Percentiles rank a stretch among this genome's conserved stretches.
Conservation (phyloP, 192 early-diverging fungal species). For the Backusella westeae region DNA sequence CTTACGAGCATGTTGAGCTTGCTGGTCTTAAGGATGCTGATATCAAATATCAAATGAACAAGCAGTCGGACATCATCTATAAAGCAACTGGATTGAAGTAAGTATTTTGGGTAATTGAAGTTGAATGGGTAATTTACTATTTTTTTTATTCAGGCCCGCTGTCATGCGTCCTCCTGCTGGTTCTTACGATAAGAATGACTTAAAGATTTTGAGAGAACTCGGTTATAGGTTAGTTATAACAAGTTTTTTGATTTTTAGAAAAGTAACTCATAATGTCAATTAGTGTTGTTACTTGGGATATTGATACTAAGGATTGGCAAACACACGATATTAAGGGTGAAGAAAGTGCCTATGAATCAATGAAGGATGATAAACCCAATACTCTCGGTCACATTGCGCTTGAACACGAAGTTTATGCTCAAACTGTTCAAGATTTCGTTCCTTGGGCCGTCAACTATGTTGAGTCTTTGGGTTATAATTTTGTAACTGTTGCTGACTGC, state of each 20-base stretch:
- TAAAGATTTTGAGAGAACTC: conserved; percentile 24
- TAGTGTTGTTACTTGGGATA: conserved; percentile 40
- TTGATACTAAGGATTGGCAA: conserved; percentile 42
- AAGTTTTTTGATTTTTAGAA: no score
- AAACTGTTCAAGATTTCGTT: conserved; percentile 36
- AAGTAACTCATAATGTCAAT: background rate
- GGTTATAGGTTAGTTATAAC: conserved; percentile 35
- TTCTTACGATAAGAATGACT: conserved; percentile 17
- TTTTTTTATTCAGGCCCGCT: background rate
- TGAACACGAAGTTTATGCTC: conserved; percentile 16
- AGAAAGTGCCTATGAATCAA: background rate
- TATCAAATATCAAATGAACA: conserved; percentile 21
- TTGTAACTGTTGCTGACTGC: conserved; percentile 47
- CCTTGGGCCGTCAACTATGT: conserved; percentile 39
- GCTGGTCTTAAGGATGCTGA: conserved; percentile 9
- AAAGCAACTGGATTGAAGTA: conserved; percentile 23
- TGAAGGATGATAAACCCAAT: background rate
- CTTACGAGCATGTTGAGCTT: conserved; percentile 19
- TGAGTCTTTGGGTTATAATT: conserved; percentile 29
- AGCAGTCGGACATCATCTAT: conserved; percentile 10
- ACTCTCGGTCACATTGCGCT: conserved; percentile 12
- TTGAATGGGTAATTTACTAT: no score
- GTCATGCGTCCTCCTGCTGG: conserved; percentile 57
- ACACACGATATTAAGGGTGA: conserved; percentile 22
- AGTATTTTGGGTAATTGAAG: background rate